These are phyloP conservation scores for Laetiporus sulphureus DNA, from an alignment of 1,284 basidiomycete species.

Conservation along the genomic window DNA sequence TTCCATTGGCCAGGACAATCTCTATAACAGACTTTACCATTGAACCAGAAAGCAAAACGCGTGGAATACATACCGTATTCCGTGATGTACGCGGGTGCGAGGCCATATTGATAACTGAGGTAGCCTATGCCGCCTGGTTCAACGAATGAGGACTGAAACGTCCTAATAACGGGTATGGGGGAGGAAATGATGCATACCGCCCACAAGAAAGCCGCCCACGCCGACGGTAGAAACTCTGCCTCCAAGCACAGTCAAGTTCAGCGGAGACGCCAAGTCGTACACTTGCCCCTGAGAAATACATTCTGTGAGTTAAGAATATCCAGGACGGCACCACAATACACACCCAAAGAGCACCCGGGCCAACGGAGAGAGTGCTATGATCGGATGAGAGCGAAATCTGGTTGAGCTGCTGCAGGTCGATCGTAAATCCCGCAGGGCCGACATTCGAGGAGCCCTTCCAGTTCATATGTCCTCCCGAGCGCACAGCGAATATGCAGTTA, in stretches of 20 bases:
- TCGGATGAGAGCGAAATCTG: not conserved
- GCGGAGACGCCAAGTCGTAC: not conserved
- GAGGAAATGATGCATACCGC: not conserved
- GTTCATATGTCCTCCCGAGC: not conserved
- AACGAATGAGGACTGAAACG: not conserved
- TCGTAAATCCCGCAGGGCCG: not conserved
- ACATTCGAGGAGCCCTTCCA: not conserved
- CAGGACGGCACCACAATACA: not conserved
- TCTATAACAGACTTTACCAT: too few species aligned
- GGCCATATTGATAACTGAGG: slow-evolving; percentile 1
- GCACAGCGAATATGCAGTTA: not conserved
- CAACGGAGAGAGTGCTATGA: not conserved
- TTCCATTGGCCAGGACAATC: not conserved
- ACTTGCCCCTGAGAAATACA: not conserved
- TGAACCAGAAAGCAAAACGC: not conserved
- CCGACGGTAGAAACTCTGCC: not conserved
- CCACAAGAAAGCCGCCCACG: not conserved
- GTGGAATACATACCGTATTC: not conserved
- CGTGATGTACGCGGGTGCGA: not conserved
- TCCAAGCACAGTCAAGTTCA: not conserved
- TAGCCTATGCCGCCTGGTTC: not conserved
- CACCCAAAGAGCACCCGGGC: not conserved
- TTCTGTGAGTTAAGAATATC: not conserved
- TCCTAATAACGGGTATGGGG: not conserved
- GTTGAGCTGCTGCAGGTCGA: not conserved